phyloP scores from a whole-genome alignment of 768 basidiomycete genomes.

The Tubosaeta brunneosetosa region DNA sequence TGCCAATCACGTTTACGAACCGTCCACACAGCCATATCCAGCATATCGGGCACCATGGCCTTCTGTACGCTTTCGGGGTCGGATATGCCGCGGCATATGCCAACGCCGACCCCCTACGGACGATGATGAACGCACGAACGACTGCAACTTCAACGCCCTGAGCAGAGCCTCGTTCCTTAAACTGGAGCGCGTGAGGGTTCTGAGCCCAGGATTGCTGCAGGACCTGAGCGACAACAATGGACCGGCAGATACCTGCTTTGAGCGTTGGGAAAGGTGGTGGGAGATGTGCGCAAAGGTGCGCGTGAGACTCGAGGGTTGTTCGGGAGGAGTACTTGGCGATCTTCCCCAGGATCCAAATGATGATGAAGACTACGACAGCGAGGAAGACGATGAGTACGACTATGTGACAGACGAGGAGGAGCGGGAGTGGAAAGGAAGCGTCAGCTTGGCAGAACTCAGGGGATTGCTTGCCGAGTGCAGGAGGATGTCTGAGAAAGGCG shows the following conservation, averaged over 20 bases:
- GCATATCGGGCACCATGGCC: constrained; percentile 65
- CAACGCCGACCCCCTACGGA: constrained; percentile 39
- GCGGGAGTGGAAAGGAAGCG: constrained; percentile 23
- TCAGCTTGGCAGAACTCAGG: constrained; percentile 43
- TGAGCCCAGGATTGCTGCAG: constrained; percentile 51
- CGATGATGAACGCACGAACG: constrained; percentile 53
- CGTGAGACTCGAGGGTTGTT: constrained; percentile 71
- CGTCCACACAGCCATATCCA: constrained; percentile 54
- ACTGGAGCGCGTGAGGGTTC: constrained; percentile 52
- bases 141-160: constrained; percentile 54
- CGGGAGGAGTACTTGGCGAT: constrained; percentile 55
- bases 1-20: constrained; percentile 38
- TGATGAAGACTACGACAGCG: constrained; percentile 31
- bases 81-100: constrained; percentile 45
- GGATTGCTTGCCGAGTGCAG: constrained; percentile 55
- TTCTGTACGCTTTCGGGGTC: constrained; percentile 65
- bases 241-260: constrained; percentile 37
- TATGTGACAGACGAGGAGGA: constrained; percentile 33
- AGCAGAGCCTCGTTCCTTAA: constrained; percentile 55
- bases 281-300: constrained; percentile 43
- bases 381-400: constrained; percentile 30
- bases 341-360: constrained; percentile 30
- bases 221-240: constrained; percentile 55
- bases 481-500: constrained; percentile 35
- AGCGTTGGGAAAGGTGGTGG: constrained; percentile 73